These are phyloP conservation scores for Viola odorata DNA, from an alignment of 345 rosid species.

Conservation along the genomic window DNA sequence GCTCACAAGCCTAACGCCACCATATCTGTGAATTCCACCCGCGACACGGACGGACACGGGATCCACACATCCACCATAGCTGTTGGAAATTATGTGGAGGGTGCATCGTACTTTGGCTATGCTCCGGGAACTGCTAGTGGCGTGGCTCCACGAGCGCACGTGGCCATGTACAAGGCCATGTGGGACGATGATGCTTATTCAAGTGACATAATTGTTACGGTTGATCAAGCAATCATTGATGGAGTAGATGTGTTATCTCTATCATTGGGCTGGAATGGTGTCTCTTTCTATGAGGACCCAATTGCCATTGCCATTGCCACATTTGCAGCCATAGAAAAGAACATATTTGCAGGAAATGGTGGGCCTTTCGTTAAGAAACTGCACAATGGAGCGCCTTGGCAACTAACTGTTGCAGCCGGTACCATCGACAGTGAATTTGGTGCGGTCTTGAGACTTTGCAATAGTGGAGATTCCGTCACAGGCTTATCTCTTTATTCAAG, in stretches of 20 bases:
- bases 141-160: slow-evolving; percentile 18
- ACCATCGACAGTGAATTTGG: slow-evolving; percentile 29
- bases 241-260: slow-evolving; percentile 19
- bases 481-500: slow-evolving; percentile 33
- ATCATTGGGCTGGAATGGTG: slow-evolving; percentile 21
- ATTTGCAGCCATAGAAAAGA: slow-evolving; percentile 32
- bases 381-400: slow-evolving; percentile 40
- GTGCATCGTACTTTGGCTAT: slow-evolving; percentile 29
- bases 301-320: slow-evolving; percentile 31
- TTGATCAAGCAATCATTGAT: slow-evolving; percentile 20
- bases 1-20: slow-evolving; percentile 16
- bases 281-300: slow-evolving; percentile 24
- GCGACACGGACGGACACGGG: slow-evolving; percentile 27
- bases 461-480: slow-evolving; percentile 11
- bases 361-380: slow-evolving; percentile 17
- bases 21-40: slow-evolving; percentile 23
- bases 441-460: slow-evolving; percentile 26
- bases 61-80: slow-evolving; percentile 32
- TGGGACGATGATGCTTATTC: slow-evolving; percentile 18
- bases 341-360: slow-evolving; percentile 24
- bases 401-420: slow-evolving; percentile 34
- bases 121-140: slow-evolving; percentile 23
- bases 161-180: slow-evolving; percentile 30
- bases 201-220: slow-evolving; percentile 23
- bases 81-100: slow-evolving; percentile 25